phyloP scores from a whole-genome alignment of 352 stramenopile species.

The Phytopythium chamaehyphon region DNA sequence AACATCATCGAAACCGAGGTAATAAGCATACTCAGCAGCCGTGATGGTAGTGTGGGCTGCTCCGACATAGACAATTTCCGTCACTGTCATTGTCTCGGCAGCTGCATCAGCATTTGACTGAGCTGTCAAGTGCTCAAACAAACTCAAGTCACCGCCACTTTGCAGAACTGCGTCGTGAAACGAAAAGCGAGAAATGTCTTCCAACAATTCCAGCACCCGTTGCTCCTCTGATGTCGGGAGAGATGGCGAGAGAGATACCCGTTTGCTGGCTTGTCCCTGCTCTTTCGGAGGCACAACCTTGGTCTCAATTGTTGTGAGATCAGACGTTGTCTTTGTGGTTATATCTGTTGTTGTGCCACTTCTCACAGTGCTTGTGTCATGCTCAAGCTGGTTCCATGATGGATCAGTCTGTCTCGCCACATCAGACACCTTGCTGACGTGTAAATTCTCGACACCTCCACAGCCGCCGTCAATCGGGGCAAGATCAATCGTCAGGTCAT shows the following conservation, averaged over 20 bases:
- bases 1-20: constrained; percentile 8
- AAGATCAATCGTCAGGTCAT: neutral
- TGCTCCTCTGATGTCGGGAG: neutral
- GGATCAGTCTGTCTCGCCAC: too few species aligned
- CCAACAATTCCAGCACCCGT: constrained; percentile 4
- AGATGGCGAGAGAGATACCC: neutral
- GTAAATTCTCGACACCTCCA: too few species aligned
- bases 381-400: too few species aligned
- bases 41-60: constrained; percentile 2
- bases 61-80: neutral
- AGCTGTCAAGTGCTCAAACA: constrained; percentile 1
- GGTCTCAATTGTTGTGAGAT: too few species aligned
- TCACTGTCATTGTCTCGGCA: constrained; percentile 1
- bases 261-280: neutral
- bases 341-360: too few species aligned
- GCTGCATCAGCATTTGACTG: constrained; percentile 1
- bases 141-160: constrained; percentile 3
- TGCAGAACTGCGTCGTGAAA: constrained; percentile 11
- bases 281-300: too few species aligned
- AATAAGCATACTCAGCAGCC: constrained; percentile 14
- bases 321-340: too few species aligned
- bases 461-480: neutral
- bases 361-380: too few species aligned
- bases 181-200: constrained; percentile 8
- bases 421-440: too few species aligned